These are phyloP conservation scores for Fusarium foetens DNA, from an alignment of 2,329 filamentous ascomycete genomes.

Conservation along the genomic window DNA sequence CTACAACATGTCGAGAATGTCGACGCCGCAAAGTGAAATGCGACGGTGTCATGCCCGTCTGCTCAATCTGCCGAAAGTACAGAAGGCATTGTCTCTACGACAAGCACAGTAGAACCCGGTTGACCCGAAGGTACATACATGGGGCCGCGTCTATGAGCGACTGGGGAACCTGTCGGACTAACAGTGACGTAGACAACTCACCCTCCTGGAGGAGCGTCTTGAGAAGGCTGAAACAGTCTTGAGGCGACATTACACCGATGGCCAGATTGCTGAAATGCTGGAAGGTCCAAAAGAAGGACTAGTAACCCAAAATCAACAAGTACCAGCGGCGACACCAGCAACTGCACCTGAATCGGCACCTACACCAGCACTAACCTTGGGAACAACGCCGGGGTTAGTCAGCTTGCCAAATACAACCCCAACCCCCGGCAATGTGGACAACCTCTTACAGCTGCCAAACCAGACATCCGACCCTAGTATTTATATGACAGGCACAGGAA, in stretches of 20 bases:
- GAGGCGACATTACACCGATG: conserved; percentile 29
- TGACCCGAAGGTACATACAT: conserved; percentile 24
- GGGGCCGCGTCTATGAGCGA: neutral
- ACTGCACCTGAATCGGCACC: neutral
- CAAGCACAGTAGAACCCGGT: conserved; percentile 28
- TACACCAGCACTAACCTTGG: neutral
- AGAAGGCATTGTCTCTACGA: conserved; percentile 30
- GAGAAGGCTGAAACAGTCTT: conserved; percentile 37
- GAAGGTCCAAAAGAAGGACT: conserved; percentile 24
- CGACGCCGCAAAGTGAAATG: conserved; percentile 32
- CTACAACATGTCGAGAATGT: conserved; percentile 31
- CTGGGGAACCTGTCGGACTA: neutral
- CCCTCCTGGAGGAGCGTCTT: conserved; percentile 33
- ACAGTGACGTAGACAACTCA: conserved; percentile 26
- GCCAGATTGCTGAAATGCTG: conserved; percentile 32
- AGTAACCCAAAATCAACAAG: neutral
- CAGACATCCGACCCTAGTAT: conserved; percentile 2
- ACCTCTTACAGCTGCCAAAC: conserved; percentile 14
- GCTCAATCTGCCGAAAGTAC: conserved; percentile 29
- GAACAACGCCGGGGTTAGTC: neutral
- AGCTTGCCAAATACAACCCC: conserved; percentile 11
- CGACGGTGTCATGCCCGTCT: conserved; percentile 33
- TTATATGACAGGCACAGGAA: conserved; percentile 7
- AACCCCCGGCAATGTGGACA: conserved; percentile 5
- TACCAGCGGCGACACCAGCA: neutral